Percentiles rank a stretch among this genome's conserved stretches.
phyloP scores from a whole-genome alignment of 1,284 basidiomycete genomes.

The Caloboletus inedulis region DNA sequence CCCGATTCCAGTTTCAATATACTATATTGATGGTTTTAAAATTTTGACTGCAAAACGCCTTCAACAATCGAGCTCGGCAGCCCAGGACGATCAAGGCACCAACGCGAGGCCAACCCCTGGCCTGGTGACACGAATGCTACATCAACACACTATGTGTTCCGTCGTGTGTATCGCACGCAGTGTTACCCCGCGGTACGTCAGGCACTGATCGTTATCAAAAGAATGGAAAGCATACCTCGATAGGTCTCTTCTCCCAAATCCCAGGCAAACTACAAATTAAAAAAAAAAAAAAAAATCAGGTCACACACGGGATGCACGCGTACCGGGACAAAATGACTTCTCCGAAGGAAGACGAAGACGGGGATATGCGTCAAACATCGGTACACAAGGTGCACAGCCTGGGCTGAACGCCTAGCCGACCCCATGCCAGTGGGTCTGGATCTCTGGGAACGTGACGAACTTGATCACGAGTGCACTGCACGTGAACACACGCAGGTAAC shows the following conservation, averaged over 20 bases:
- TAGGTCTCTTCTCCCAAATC: neutral
- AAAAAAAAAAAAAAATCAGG: no score
- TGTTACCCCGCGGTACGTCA: neutral
- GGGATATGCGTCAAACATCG: neutral
- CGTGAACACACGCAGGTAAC: no score
- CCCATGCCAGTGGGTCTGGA: neutral
- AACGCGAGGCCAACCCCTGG: neutral
- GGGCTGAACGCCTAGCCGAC: neutral
- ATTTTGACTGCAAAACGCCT: no score
- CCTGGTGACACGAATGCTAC: neutral
- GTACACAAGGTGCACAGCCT: no score
- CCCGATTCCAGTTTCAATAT: neutral
- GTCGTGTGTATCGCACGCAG: neutral
- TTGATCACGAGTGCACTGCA: slow-evolving; percentile 1
- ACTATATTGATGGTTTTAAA: no score
- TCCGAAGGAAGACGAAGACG: neutral
- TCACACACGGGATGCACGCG: neutral
- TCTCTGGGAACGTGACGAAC: neutral
- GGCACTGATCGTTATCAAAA: slow-evolving; percentile 8
- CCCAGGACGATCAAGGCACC: slow-evolving; percentile 9
- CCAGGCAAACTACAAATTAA: neutral
- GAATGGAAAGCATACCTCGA: neutral
- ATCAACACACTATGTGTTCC: no score
- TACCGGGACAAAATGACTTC: neutral
- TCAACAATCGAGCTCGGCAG: neutral